Evolutionary conservation across 441 rosid genomes (phyloP).

Genomic region (Capsella rubella): DNA sequence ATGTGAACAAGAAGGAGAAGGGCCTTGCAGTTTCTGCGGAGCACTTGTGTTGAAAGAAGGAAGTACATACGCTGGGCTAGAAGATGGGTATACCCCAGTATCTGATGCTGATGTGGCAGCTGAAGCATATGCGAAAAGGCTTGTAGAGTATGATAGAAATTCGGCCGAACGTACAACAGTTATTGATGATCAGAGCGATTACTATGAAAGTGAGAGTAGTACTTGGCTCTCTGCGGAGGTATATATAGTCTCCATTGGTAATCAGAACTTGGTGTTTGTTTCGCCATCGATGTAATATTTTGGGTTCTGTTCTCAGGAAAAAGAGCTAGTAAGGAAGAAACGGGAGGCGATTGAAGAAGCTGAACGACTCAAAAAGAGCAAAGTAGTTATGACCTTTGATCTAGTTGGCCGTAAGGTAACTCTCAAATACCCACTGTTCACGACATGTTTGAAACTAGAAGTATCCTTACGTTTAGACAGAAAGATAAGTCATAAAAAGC

Average conservation of each 20-base stretch:
- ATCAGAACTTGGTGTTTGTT: background rate
- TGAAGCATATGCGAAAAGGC: conserved; percentile 91
- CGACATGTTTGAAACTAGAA: conserved; percentile 2
- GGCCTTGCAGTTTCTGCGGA: conserved; percentile 88
- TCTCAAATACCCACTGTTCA: background rate
- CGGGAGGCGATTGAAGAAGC: conserved; percentile 83
- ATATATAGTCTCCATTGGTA: conserved; percentile 36
- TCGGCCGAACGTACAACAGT: conserved; percentile 94
- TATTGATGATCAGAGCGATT: conserved; percentile 96
- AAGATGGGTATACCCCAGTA: conserved; percentile 62
- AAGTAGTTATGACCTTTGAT: conserved; percentile 90
- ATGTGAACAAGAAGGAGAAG: conserved; percentile 97
- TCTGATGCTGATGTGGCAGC: conserved; percentile 86
- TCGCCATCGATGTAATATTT: conserved; percentile 4
- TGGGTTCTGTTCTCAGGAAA: conserved; percentile 58
- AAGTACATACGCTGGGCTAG: conserved; percentile 88
- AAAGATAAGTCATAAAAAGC: background rate
- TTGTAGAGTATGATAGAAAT: conserved; percentile 88
- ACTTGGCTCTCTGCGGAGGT: conserved; percentile 95
- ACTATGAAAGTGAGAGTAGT: conserved; percentile 87
- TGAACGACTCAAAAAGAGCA: conserved; percentile 69
- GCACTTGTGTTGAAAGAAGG: conserved; percentile 91
- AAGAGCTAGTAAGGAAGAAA: conserved; percentile 83
- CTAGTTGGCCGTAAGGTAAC: conserved; percentile 95
- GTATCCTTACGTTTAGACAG: background rate